Base-by-base conservation (phyloP, 371 early-diverging fungal genomes). In the Chytridiales sp. region DNA sequence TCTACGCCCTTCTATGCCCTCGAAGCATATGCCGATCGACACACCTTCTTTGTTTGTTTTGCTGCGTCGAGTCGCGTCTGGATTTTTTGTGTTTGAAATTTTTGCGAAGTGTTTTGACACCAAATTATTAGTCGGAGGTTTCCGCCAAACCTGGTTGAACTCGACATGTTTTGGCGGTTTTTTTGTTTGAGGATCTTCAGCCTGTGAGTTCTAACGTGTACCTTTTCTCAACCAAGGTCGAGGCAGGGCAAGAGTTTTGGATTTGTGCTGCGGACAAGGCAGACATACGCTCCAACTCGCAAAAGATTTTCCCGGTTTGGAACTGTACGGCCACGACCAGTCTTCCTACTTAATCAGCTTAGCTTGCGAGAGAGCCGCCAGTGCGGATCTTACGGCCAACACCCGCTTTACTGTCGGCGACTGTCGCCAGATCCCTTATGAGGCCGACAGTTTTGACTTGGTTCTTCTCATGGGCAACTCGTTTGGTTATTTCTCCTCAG, bases 251-350 rank as follows among this genome's bases (percentile, higher is more conserved):
- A 62, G 63, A 3, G 63, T 83, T 30, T 68, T 84, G 6, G 85
- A 84, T 60, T 66, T 84, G 17, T 84, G 85, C 69, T 84, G 85
- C 62, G 85, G 85, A 9, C 85, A 84, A 55, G 85, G 85, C 19
- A 78, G 85, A 0, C 85, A 84, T 64, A 22, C 67, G 4, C 70
- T 85, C 6, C 62, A 73, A 34, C 62, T 85, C 11, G 75, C 78
- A 15, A 64, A 72, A 29, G 55, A 74, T 24, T 84, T 81, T 52
- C 84, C 85, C 0, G 55, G 75, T 29, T 62, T 82, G 22, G 34
- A 49, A 1, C 44, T 81, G 8, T 54, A 72, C 44, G 85, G 85
- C 15, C 82, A 84, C 62, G 85, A 85, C 64, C 81, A 80, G 59
- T 80, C 81, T 4, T 59, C 75, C 3, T 84, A 74, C 56, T 69